Percentiles rank a stretch among this genome's conserved stretches.
These are phyloP conservation scores for Alternaria consortialis DNA, from an alignment of 2,329 filamentous ascomycete genomes.

Conservation along the genomic window DNA sequence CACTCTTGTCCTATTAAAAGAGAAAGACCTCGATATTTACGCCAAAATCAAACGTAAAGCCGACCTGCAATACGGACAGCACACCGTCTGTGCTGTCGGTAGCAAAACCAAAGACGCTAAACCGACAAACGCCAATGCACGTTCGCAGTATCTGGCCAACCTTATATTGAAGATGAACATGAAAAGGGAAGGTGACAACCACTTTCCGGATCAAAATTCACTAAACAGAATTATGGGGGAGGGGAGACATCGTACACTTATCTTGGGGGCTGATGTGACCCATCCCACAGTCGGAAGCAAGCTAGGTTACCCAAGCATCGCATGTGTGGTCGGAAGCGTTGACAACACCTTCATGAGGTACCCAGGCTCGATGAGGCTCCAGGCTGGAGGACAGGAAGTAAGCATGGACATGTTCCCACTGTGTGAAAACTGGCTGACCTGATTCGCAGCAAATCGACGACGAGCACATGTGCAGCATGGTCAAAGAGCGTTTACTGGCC, in stretches of 20 bases:
- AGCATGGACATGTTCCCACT: background rate
- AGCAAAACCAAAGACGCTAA: too few species aligned
- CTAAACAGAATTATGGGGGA: background rate
- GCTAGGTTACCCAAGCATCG: background rate
- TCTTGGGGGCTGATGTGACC: background rate
- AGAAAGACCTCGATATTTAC: too few species aligned
- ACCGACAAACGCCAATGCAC: too few species aligned
- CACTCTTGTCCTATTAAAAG: too few species aligned
- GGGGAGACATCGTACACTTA: background rate
- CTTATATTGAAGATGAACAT: too few species aligned
- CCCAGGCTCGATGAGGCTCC: constrained; percentile 42
- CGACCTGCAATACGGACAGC: too few species aligned
- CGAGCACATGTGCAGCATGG: background rate
- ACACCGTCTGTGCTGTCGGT: too few species aligned
- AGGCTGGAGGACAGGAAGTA: constrained; percentile 33
- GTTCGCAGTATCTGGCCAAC: too few species aligned
- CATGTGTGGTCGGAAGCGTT: background rate
- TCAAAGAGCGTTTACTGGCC: background rate
- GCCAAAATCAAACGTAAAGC: too few species aligned
- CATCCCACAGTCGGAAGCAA: background rate
- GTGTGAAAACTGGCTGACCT: too few species aligned
- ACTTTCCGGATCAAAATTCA: background rate
- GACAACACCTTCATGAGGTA: constrained; percentile 27
- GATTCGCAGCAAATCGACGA: background rate
- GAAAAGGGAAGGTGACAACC: background rate